phyloP scores from a whole-genome alignment of 345 rosid genomes.

The Mangifera indica region DNA sequence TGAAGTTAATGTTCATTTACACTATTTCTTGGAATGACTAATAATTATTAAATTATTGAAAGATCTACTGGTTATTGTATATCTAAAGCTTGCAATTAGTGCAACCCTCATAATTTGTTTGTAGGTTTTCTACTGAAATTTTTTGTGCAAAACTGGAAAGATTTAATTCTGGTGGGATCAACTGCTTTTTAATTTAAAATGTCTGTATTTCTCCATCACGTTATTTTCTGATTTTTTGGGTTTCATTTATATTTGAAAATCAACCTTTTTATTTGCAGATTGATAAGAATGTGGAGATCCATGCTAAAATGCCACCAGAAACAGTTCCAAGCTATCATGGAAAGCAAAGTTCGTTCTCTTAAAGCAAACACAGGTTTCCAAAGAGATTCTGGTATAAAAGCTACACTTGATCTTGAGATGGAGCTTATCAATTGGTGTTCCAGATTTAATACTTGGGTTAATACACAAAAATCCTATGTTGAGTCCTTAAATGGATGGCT shows the following conservation, averaged over 20 bases:
- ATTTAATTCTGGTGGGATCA: too few relatives aligned
- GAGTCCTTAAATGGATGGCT: conserved; percentile 85
- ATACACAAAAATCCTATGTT: conserved; percentile 65
- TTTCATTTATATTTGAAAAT: conserved; percentile 10
- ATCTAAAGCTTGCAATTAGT: too few relatives aligned
- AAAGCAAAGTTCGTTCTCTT: conserved; percentile 65
- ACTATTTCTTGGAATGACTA: too few relatives aligned
- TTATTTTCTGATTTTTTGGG: too few relatives aligned
- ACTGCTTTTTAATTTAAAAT: too few relatives aligned
- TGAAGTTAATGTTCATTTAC: too few relatives aligned
- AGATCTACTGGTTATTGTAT: too few relatives aligned
- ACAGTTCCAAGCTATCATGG: conserved; percentile 85
- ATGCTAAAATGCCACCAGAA: conserved; percentile 93
- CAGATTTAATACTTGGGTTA: conserved; percentile 70
- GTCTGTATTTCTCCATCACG: too few relatives aligned
- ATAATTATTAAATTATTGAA: too few relatives aligned
- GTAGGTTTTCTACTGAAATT: too few relatives aligned
- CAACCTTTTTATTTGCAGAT: conserved; percentile 39
- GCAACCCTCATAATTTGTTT: too few relatives aligned
- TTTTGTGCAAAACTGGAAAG: too few relatives aligned
- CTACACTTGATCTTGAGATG: conserved; percentile 72
- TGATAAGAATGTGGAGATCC: conserved; percentile 91
- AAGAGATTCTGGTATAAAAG: conserved; percentile 71
- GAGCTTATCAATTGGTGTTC: conserved; percentile 79
- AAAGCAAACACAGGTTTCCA: conserved; percentile 63